These are phyloP conservation scores for Kodamaea sp. DNA, from an alignment of 1,139 yeast species.

Conservation along the genomic window DNA sequence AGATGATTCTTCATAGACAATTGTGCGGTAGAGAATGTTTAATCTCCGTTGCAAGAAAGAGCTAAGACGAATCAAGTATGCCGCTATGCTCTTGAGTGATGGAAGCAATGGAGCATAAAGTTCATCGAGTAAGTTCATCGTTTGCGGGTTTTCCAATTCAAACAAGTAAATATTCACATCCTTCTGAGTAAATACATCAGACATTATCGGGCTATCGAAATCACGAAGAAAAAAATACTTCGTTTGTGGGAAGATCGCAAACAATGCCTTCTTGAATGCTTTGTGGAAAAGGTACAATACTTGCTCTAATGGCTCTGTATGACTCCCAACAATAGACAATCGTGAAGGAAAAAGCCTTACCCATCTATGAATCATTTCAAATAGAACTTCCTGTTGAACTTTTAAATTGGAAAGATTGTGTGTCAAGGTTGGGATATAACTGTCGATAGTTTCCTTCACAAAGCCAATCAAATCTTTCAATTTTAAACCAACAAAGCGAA, in stretches of 20 bases:
- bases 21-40: conserved; percentile 26
- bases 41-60: conserved; percentile 31
- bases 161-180: conserved; percentile 30
- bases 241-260: conserved; percentile 43
- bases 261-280: conserved; percentile 36
- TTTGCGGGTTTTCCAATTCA: conserved; percentile 20
- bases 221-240: conserved; percentile 44
- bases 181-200: conserved; percentile 35
- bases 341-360: conserved; percentile 37
- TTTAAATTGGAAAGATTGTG: conserved; percentile 27
- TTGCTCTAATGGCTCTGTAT: conserved; percentile 34
- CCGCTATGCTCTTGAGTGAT: conserved; percentile 27
- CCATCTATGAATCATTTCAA: conserved; percentile 42
- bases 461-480: conserved; percentile 28
- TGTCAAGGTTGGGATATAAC: conserved; percentile 31
- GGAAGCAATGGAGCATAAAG: conserved; percentile 20
- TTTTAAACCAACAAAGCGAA: conserved; percentile 21
- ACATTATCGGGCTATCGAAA: conserved; percentile 46
- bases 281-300: conserved; percentile 37
- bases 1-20: conserved; percentile 29
- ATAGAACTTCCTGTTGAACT: conserved; percentile 37
- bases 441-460: conserved; percentile 25
- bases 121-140: conserved; percentile 14
- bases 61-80: conserved; percentile 36
- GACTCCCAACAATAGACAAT: conserved; percentile 23